Evolutionary conservation across 495 filamentous ascomycete species (phyloP), one percentile per base, ranked within the genome.

Genomic region (Neurospora sp.): DNA sequence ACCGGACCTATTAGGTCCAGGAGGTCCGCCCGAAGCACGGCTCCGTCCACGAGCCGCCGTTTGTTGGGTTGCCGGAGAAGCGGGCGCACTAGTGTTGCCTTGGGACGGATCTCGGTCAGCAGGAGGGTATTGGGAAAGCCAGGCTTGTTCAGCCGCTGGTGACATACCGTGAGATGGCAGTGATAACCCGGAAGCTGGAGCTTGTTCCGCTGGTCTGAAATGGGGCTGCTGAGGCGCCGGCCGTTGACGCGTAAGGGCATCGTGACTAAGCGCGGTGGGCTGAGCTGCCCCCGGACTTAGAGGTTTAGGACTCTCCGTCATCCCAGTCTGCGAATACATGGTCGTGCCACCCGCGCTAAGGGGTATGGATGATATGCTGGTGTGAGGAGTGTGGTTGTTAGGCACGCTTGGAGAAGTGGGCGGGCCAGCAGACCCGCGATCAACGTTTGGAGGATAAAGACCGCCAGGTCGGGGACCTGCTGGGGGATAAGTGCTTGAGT

Each of bases 261-360:
- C 88, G 62, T 90, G 88, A 39, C 87, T 85, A 8, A 88, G 82
- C 75, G 91, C 88, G 74, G 90, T 87, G 38, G 88, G 84, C 69
- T 90, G 88, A 54, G 87, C 82, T 23, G 88, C 88, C 76, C 88
- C 89, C 5, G 94, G 94, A 41, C 93, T 97, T 40, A 97, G 84
- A 5, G 94, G 93, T 78, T 93, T 95, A 0, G 94, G 93, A 75
- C 92, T 95, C 79, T 97, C 94, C 5, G 91, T 94, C 87, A 96
- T 92, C 72, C 87, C 86, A 71, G 83, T 85, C 73, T 93, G 90
- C 18, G 90, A 86, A 80, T 92, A 95, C 72, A 93, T 86, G 8
- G 92, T 88, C 6, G 87, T 77, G 62, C 85, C 80, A 76, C 83
- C 79, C 80, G 86, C 76, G 80, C 83, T 85, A 20, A 86, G 74